Evolutionary conservation across 441 rosid genomes (phyloP), one percentile per base, ranked within the genome.

Genomic region (Melastoma candidum): DNA sequence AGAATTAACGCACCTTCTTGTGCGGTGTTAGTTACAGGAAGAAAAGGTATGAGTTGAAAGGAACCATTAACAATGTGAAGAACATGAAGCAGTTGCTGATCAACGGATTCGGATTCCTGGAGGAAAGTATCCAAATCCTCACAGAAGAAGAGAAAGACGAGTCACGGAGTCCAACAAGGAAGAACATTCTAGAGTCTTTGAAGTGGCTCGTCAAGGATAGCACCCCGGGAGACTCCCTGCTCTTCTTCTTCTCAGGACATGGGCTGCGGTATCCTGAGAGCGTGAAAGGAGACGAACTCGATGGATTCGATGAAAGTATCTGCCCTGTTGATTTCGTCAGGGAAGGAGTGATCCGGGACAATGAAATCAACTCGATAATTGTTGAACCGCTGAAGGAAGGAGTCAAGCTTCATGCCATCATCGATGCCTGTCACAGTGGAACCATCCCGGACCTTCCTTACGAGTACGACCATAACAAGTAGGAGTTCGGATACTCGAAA

Each of bases 401-500:
- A 11, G 83, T 73, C 49, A 77, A 68, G 24, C 88, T 79, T 56
- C 84, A 82, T 46, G 75, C 84, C 43, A 68, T 78, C 39, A 66
- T 81, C 14, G 87, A 81, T 67, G 74, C 84, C 64, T 78, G 80
- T 50, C 84, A 81, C 29, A 78, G 84, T 26, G 87, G 84, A 49
- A 81, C 84, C n/a, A 57, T 78, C 9, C 81, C 79, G 26, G 79
- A 82, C 64, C 74, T 82, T 17, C 55, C 61, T 5, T 25, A 64
- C 47, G 63, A 71, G 12, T 82, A 75, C 69, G 48, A 69, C 59
- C 53, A 3, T 44, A 1, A 57, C 2, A 5, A 4, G 82, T 74
- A 64, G 71, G 74, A 6, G 41, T 2, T 6, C 7, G 7, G 41
- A 32, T 1, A 32, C 41, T 32, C 36, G 12, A 29, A 49, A 29